Conservation (phyloP, 306 rosid genomes). For the Lagenaria siceraria region DNA sequence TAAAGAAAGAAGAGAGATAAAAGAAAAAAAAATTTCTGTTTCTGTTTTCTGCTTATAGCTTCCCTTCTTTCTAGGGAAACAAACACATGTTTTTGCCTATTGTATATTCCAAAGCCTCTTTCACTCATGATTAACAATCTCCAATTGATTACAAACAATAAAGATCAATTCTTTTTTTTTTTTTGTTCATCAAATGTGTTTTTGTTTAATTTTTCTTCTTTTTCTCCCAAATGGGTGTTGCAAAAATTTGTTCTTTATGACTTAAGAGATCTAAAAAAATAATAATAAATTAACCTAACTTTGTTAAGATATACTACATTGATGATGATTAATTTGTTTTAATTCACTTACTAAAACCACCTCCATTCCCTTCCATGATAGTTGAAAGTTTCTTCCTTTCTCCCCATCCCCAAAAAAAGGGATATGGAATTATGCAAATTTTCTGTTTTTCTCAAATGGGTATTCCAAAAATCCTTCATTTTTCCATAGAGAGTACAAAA, state of each 20-base stretch:
- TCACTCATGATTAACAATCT: not conserved
- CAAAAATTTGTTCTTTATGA: not conserved
- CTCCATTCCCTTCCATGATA: not conserved
- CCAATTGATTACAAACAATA: not conserved
- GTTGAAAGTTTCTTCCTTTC: not conserved
- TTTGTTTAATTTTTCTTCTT: not conserved
- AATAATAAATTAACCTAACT: not conserved
- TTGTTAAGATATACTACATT: not conserved
- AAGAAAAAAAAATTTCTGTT: not conserved
- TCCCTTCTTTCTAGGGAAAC: slow-evolving; percentile 2
- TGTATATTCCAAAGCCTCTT: not conserved
- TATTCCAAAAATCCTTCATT: not conserved
- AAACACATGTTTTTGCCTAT: not conserved
- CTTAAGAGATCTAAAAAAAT: not conserved
- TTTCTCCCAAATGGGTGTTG: not conserved
- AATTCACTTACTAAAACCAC: not conserved
- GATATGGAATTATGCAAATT: not conserved
- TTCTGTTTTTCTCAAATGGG: not conserved
- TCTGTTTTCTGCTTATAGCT: not conserved
- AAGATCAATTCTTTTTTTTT: not conserved
- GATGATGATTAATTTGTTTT: not conserved
- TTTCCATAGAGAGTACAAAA: not conserved
- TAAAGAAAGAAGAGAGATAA: not conserved
- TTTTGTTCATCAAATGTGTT: not conserved
- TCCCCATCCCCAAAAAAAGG: not conserved